Evolutionary conservation across 1,284 basidiomycete species (phyloP).

Genomic region (Ganoderma lingzhi): DNA sequence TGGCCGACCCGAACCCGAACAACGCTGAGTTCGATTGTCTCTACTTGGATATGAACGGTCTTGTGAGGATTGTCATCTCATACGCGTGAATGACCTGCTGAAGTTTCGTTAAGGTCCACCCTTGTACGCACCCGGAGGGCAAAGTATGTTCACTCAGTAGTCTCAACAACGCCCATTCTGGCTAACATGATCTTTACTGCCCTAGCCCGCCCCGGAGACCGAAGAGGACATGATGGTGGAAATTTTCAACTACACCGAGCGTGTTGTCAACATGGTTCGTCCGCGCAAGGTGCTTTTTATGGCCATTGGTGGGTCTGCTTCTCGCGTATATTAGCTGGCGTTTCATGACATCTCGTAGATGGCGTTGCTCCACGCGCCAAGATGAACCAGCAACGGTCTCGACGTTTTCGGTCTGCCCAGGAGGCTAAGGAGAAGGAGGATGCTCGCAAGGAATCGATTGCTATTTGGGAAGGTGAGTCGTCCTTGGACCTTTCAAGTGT

Average conservation of each 20-base stretch:
- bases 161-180: neutral
- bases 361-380: constrained; percentile 98
- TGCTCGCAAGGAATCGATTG: constrained; percentile 82
- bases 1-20: constrained; percentile 92
- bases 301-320: constrained; percentile 83
- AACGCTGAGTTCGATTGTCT: constrained; percentile 95
- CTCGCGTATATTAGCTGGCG: constrained; percentile 2
- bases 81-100: neutral
- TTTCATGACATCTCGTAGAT: constrained; percentile 56
- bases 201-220: constrained; percentile 90
- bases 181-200: neutral
- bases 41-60: constrained; percentile 95
- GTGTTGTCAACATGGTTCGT: constrained; percentile 96
- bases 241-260: constrained; percentile 96
- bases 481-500: neutral
- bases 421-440: constrained; percentile 96
- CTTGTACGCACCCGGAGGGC: constrained; percentile 98
- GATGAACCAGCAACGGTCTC: constrained; percentile 98
- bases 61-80: constrained; percentile 52
- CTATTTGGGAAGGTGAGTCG: constrained; percentile 82
- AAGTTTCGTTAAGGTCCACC: constrained; percentile 80
- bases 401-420: constrained; percentile 94
- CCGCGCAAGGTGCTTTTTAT: constrained; percentile 97
- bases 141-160: constrained; percentile 59
- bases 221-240: constrained; percentile 99